Evolutionary conservation across 2,329 filamentous ascomycete genomes (phyloP).

Genomic region (Pleurostoma richardsiae): DNA sequence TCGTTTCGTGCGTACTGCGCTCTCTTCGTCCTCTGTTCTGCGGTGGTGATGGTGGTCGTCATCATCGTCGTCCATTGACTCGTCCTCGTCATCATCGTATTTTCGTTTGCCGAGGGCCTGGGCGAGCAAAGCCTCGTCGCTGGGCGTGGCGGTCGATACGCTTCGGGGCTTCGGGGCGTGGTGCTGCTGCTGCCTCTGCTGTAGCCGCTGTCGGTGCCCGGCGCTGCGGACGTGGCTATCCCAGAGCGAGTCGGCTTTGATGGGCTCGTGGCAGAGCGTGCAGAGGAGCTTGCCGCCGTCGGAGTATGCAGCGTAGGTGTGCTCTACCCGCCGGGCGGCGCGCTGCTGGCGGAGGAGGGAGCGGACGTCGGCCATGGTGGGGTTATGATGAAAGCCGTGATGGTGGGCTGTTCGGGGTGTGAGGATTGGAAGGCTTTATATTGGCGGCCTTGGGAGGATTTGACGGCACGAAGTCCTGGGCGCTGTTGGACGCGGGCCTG

Average conservation of each 20-base stretch:
- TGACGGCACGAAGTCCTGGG: background rate
- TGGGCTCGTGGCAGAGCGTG: conserved; percentile 56
- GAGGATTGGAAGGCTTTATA: background rate
- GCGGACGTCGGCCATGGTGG: conserved; percentile 70
- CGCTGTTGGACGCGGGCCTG: background rate
- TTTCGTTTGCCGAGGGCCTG: conserved; percentile 17
- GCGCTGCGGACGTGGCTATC: conserved; percentile 52
- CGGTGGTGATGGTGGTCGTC: no score
- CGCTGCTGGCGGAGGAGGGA: conserved; percentile 75
- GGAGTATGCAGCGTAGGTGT: conserved; percentile 64
- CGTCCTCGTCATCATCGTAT: conserved; percentile 23
- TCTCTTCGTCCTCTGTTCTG: conserved; percentile 13
- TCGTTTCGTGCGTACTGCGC: conserved; percentile 35
- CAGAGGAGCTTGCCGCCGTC: conserved; percentile 64
- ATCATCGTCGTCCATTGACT: conserved; percentile 24
- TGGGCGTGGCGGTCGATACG: conserved; percentile 10
- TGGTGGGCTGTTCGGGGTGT: background rate
- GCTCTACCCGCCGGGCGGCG: conserved; percentile 65
- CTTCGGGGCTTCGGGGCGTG: conserved; percentile 7
- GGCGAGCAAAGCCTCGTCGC: conserved; percentile 17
- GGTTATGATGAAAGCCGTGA: conserved; percentile 1
- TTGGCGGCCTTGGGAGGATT: background rate
- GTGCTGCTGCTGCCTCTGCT: conserved; percentile 6
- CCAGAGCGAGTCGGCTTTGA: conserved; percentile 66
- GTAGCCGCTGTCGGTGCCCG: conserved; percentile 36